These are phyloP conservation scores for Beauveria pseudobassiana DNA, from an alignment of 2,329 filamentous ascomycete species.

Conservation along the genomic window DNA sequence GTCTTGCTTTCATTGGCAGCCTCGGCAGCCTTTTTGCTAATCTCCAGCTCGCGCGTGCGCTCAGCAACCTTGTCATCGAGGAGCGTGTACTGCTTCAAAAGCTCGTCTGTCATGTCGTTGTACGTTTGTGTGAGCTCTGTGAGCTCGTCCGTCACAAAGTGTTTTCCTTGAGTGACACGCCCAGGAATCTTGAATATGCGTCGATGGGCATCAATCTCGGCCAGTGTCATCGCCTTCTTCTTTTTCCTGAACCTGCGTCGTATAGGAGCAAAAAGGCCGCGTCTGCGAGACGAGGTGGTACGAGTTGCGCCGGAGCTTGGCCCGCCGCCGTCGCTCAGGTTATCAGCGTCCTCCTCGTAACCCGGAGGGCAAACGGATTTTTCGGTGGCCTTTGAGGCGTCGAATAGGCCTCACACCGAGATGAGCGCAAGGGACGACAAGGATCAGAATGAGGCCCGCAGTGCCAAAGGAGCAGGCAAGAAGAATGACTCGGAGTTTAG, in stretches of 20 bases:
- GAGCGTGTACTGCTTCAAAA: conserved; percentile 77
- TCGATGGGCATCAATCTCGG: conserved; percentile 32
- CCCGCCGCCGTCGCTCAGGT: conserved; percentile 29
- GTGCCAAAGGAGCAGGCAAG: conserved; percentile 82
- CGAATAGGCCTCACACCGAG: conserved; percentile 74
- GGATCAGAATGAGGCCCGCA: conserved; percentile 60
- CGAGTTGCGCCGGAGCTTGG: conserved; percentile 34
- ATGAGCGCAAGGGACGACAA: conserved; percentile 75
- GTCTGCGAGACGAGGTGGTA: conserved; percentile 28
- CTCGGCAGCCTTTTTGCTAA: conserved; percentile 86
- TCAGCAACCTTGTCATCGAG: conserved; percentile 80
- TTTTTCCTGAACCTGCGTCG: conserved; percentile 29
- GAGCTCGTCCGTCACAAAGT: conserved; percentile 73
- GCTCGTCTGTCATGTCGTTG: conserved; percentile 89
- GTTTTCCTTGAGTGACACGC: conserved; percentile 68
- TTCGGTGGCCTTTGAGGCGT: conserved; percentile 65
- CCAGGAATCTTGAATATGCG: conserved; percentile 75
- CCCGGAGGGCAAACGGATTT: conserved; percentile 63
- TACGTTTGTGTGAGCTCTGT: conserved; percentile 80
- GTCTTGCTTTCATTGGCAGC: conserved; percentile 97
- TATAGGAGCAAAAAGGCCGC: conserved; percentile 31
- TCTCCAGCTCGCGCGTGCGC: conserved; percentile 75
- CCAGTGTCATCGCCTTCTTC: conserved; percentile 18
- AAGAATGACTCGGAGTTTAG: conserved; percentile 69
- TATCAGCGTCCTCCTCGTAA: conserved; percentile 39